Evolutionary conservation across 768 basidiomycete genomes (phyloP).

Genomic region (Boletus reticuloceps): DNA sequence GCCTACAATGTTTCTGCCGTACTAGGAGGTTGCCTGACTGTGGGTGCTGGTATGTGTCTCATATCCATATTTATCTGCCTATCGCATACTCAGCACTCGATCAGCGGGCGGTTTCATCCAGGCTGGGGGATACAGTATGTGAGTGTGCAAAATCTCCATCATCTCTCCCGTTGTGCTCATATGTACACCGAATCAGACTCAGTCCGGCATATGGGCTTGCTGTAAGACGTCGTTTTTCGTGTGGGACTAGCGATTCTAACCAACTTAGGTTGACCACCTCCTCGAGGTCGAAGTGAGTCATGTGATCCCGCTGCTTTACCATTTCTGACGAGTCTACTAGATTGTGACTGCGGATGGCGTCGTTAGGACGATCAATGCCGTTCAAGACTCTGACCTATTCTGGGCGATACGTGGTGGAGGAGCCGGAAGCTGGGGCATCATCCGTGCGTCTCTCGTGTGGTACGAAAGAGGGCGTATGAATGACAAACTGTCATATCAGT

Average conservation of each 20-base stretch:
- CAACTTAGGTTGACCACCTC: constrained; percentile 41
- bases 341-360: constrained; percentile 43
- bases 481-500: not conserved
- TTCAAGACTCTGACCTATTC: constrained; percentile 45
- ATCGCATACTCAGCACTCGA: not conserved
- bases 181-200: not conserved
- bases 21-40: constrained; percentile 17
- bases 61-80: too few relatives aligned
- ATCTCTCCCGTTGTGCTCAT: not conserved
- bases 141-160: not conserved
- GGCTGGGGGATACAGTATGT: constrained; percentile 46
- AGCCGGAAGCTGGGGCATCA: constrained; percentile 47
- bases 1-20: constrained; percentile 11
- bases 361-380: constrained; percentile 37
- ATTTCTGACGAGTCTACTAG: not conserved
- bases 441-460: constrained; percentile 21
- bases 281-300: constrained; percentile 36
- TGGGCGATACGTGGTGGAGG: constrained; percentile 56
- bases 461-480: not conserved
- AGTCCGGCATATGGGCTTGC: constrained; percentile 19
- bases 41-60: constrained; percentile 10
- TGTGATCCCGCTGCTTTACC: not conserved
- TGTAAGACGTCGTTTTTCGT: not conserved
- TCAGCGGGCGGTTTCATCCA: constrained; percentile 42
- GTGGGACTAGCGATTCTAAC: not conserved